phyloP scores from a whole-genome alignment of 495 filamentous ascomycete species.

The Mycothermus thermophilus region DNA sequence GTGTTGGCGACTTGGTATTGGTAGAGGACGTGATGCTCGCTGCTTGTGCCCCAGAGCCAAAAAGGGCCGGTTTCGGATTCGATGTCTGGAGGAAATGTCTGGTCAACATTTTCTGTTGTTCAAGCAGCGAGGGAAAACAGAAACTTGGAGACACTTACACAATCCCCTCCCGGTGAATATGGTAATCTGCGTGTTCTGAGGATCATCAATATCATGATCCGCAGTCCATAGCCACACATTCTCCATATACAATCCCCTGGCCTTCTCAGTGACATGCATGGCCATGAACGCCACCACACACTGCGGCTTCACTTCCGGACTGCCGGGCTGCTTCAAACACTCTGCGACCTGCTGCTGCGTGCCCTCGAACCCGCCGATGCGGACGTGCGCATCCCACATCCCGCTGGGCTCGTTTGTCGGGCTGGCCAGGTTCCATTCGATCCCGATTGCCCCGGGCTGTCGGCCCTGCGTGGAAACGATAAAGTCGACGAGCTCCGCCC shows the following conservation, averaged over 20 bases:
- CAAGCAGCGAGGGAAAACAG: no score
- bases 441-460: conserved; percentile 55
- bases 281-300: conserved; percentile 70
- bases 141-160: conserved; percentile 12
- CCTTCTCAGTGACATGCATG: conserved; percentile 59
- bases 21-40: conserved; percentile 66
- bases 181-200: conserved; percentile 49
- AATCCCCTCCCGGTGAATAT: conserved; percentile 58
- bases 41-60: conserved; percentile 54
- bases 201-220: conserved; percentile 78
- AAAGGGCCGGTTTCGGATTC: conserved; percentile 39
- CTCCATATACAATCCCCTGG: conserved; percentile 59
- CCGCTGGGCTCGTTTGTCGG: conserved; percentile 51
- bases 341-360: conserved; percentile 61
- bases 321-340: conserved; percentile 51
- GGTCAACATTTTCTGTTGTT: no score
- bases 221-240: conserved; percentile 89
- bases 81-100: conserved; percentile 21
- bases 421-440: conserved; percentile 57
- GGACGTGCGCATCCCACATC: conserved; percentile 85
- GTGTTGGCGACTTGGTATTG: conserved; percentile 68
- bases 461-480: conserved; percentile 56
- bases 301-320: conserved; percentile 32
- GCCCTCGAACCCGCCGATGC: conserved; percentile 67
- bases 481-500: conserved; percentile 68